Percentiles rank a stretch among this genome's conserved stretches.
Evolutionary conservation across 805 yeast species (phyloP).

Genomic region (Sungouiella thailandica): DNA sequence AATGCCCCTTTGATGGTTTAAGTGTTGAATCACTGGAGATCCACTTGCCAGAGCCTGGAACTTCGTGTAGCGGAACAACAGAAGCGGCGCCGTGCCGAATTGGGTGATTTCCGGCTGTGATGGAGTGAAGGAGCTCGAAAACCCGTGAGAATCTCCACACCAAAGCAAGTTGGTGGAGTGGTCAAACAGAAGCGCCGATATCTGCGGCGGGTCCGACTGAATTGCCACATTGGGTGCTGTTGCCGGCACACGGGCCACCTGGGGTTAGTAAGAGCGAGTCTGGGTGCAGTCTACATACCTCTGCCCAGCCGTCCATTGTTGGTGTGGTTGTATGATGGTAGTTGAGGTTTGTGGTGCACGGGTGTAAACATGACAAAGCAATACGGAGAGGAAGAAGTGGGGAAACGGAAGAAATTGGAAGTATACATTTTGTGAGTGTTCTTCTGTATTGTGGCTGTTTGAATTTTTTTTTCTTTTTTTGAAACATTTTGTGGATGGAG

Average conservation of each 20-base stretch:
- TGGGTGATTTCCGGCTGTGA: constrained; percentile 11
- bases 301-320: constrained; percentile 49
- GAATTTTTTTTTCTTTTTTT: too few relatives aligned
- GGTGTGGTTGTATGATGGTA: neutral
- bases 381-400: neutral
- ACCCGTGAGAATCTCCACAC: constrained; percentile 71
- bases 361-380: neutral
- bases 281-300: constrained; percentile 27
- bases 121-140: constrained; percentile 30
- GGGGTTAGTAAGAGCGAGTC: constrained; percentile 10
- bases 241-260: constrained; percentile 30
- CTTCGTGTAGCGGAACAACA: constrained; percentile 33
- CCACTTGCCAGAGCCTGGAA: constrained; percentile 21
- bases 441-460: too few relatives aligned
- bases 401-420: neutral
- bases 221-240: constrained; percentile 3
- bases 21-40: constrained; percentile 24
- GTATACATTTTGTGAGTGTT: too few relatives aligned
- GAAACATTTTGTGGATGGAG: too few relatives aligned
- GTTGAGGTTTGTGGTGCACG: constrained; percentile 1
- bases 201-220: constrained; percentile 7
- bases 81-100: constrained; percentile 10
- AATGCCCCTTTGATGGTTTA: constrained; percentile 30
- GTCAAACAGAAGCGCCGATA: constrained; percentile 51
- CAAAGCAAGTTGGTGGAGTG: constrained; percentile 71